Percentiles rank a stretch among this genome's conserved stretches.
Evolutionary conservation across 192 early-diverging fungal genomes (phyloP).

Genomic region (Entrophospora sp.): DNA sequence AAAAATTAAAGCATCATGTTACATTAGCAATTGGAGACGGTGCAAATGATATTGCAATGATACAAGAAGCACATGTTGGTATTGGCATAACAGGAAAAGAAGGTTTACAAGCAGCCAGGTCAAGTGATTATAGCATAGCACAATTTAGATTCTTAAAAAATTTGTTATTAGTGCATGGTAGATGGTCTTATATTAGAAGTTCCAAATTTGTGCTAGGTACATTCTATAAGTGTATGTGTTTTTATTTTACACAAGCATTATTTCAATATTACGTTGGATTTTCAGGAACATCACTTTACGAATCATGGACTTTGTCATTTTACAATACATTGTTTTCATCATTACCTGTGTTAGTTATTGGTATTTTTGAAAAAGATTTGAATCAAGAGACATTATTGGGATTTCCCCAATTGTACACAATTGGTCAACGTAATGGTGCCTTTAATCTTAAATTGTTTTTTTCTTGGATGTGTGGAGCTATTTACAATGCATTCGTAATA

Average conservation of each 20-base stretch:
- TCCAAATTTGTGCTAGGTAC: conserved; percentile 76
- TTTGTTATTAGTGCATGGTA: conserved; percentile 79
- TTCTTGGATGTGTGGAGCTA: conserved; percentile 45
- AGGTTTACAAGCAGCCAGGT: conserved; percentile 76
- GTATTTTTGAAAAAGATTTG: conserved; percentile 79
- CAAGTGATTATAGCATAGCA: conserved; percentile 85
- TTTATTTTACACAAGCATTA: conserved; percentile 64
- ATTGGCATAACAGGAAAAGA: conserved; percentile 87
- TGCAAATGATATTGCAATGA: conserved; percentile 94
- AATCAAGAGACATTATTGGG: conserved; percentile 50
- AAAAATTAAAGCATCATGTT: conserved; percentile 35
- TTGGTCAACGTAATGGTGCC: conserved; percentile 44
- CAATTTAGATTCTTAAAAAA: conserved; percentile 80
- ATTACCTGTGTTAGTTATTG: conserved; percentile 68
- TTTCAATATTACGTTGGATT: conserved; percentile 73
- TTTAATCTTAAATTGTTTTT: conserved; percentile 46
- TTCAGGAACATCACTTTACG: conserved; percentile 64
- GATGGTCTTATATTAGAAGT: conserved; percentile 79
- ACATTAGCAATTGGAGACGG: conserved; percentile 88
- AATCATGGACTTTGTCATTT: conserved; percentile 69
- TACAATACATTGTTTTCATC: conserved; percentile 81
- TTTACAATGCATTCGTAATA: conserved; percentile 42
- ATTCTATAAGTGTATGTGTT: conserved; percentile 81
- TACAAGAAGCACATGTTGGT: conserved; percentile 87
- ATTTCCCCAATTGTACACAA: conserved; percentile 65